phyloP scores from a whole-genome alignment of 225 moss, liverwort and hornwort genomes.

The Neckera pumila region DNA sequence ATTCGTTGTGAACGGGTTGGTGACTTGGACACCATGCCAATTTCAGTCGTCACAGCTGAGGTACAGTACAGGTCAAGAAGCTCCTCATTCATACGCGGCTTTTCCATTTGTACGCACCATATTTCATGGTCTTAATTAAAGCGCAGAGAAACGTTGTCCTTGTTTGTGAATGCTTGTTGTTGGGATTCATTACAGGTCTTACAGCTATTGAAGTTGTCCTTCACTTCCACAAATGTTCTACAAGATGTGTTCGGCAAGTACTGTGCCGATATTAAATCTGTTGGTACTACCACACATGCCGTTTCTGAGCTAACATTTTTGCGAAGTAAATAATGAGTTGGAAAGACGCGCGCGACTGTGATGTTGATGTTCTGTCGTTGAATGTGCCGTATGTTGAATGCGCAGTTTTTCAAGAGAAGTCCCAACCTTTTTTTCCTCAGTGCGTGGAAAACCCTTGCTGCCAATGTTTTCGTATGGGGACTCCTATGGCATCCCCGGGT shows the following conservation, averaged over 20 bases:
- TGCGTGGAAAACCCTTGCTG: constrained; percentile 28
- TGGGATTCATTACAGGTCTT: constrained; percentile 26
- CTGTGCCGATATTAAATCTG: constrained; percentile 25
- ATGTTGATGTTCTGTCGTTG: neutral
- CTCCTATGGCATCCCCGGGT: constrained; percentile 2
- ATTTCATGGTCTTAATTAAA: neutral
- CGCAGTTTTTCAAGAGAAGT: constrained; percentile 21
- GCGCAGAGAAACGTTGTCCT: neutral
- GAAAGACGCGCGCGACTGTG: neutral
- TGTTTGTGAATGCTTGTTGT: constrained; percentile 1
- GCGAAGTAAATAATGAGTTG: neutral
- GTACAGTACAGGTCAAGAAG: constrained; percentile 12
- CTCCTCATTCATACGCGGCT: too few species aligned
- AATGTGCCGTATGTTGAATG: neutral
- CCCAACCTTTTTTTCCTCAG: constrained; percentile 13
- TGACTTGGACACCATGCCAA: constrained; percentile 44
- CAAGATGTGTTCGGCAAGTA: constrained; percentile 57
- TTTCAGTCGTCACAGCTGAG: constrained; percentile 26
- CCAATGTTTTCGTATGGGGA: constrained; percentile 27
- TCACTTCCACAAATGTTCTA: constrained; percentile 45
- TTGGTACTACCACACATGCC: constrained; percentile 4
- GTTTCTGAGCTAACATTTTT: neutral
- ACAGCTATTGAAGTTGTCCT: constrained; percentile 44
- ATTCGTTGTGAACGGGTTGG: constrained; percentile 38
- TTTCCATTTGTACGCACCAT: neutral